Base-by-base conservation (phyloP, 768 basidiomycete species). In the Rhodosporidiobolus odoratus region DNA sequence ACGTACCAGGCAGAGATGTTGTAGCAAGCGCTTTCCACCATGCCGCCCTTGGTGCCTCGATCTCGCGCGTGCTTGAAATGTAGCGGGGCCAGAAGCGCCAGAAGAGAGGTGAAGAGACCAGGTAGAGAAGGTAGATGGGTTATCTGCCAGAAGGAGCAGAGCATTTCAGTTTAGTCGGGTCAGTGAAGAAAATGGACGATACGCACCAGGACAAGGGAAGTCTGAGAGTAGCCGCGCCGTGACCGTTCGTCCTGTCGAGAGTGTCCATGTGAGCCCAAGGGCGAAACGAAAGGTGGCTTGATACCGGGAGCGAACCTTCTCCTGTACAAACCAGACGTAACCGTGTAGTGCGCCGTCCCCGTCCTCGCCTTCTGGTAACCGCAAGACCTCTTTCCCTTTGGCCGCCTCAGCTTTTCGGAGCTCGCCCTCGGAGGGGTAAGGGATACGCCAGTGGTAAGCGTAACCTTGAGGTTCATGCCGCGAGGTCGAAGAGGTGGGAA, bases 141-240 rank as follows among this genome's bases (percentile, higher is more conserved):
- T 84, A 73, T 89, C 69, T 69, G 62, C 52, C 4, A 23, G 3
- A 17, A 1, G 86, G 0, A 89, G 86, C 8, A 94, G 81, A 35
- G 30, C 4, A 25, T 2, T 35, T 41, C 23, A 45, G 41, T 25
- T 23, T 1, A 48, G 52, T 6, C 25, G n/a, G 21, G 45, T 5
- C 43, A 41, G 21, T 2, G 21, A 27, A 9, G 15, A 15, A 12
- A 27, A 53, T 2, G 23, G 25, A 12, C 9, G 2, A 6, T 23
- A 59, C 68, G 47, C 13, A 69, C 65, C 50, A 96, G 85, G 15
- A 94, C 91, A 35, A 96, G 81, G 3, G 90, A 90, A 54, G 86
- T 85, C 88, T 91, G 70, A 30, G 59, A 73, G 78, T 91, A 93
- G 13, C 91, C 91, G 34, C 92, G 84, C 76, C 88, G 89, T 4